Base-by-base conservation (phyloP, 2,329 filamentous ascomycete genomes). In the Biscogniauxia sp. region DNA sequence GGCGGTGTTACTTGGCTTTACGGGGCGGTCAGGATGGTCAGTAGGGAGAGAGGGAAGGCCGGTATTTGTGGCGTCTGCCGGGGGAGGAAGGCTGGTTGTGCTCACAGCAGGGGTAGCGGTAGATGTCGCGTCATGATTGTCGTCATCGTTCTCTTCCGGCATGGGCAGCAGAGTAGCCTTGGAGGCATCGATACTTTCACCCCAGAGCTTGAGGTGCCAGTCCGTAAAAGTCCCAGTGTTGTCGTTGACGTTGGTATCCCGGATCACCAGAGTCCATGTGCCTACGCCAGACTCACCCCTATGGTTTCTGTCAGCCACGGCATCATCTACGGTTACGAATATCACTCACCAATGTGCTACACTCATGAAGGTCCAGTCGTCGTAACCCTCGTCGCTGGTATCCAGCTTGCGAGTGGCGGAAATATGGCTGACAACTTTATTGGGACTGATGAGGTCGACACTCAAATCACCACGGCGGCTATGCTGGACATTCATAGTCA, bases 341-440 rank as follows among this genome's bases (percentile, higher is more conserved):
- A 37, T 13, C 56, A 76, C 88, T 76, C 82, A 93, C 91, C 93
- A 99, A 74, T 99, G 95, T 65, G 89, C 93, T 45, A 99, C 95
- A 63, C 89, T 96, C 95, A 99, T 99, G 71, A 99, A 99, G 0
- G 94, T 98, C 95, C 95, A 99, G 77, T 98, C 92, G 45, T 88
- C 79, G 74, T 98, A 99, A 8, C 95, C 95, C 20, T 78, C 76
- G 0, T 78, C 73, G 41, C 83, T 84, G 1, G 83, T 79, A 74
- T 99, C 95, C 20, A 85, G 76, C 61, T 83, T 83, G 65, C 95
- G 89, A 1, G 89, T 80, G 13, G 88, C 90, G 4, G 93, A 90
- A 57, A 99, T 85, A 72, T 97, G 89, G 72, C 92, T 97, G 64
- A 92, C 81, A 60, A 97, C 79, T 9, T 92, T 91, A 32, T 86